These are phyloP conservation scores for Chloranthus sessilifolius DNA, from an alignment of 164 flowering plant genomes.

Conservation along the genomic window DNA sequence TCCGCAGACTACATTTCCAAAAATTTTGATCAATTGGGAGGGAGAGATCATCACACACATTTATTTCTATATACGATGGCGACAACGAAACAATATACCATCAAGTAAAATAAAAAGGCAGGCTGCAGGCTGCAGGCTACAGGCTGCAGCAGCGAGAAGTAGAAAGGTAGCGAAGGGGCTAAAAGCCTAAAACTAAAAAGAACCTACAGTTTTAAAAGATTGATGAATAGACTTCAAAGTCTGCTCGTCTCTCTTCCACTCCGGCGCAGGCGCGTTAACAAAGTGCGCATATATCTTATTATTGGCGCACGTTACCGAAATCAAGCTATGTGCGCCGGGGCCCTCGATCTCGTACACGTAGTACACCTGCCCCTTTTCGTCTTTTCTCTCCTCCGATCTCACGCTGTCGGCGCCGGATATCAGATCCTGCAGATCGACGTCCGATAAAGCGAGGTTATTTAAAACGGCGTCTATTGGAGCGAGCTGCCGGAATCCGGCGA, in stretches of 20 bases:
- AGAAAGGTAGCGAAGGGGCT: too few relatives aligned
- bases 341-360: constrained; percentile 86
- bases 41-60: too few relatives aligned
- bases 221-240: constrained; percentile 65
- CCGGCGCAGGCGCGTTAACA: constrained; percentile 81
- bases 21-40: too few relatives aligned
- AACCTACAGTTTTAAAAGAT: constrained; percentile 67
- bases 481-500: constrained; percentile 63
- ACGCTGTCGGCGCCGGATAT: constrained; percentile 60
- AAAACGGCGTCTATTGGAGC: constrained; percentile 67
- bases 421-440: constrained; percentile 73
- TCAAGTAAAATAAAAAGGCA: too few relatives aligned
- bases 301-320: constrained; percentile 77
- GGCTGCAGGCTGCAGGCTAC: too few relatives aligned
- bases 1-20: too few relatives aligned
- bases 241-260: constrained; percentile 72
- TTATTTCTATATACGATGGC: too few relatives aligned
- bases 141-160: too few relatives aligned
- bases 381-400: constrained; percentile 61
- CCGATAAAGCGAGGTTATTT: constrained; percentile 81
- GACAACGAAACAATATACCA: too few relatives aligned
- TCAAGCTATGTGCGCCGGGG: constrained; percentile 61
- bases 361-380: constrained; percentile 76
- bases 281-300: constrained; percentile 94
- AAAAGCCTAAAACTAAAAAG: too few relatives aligned